Conservation (phyloP, 1,284 basidiomycete species). For the Mycosarcoma maydis region DNA sequence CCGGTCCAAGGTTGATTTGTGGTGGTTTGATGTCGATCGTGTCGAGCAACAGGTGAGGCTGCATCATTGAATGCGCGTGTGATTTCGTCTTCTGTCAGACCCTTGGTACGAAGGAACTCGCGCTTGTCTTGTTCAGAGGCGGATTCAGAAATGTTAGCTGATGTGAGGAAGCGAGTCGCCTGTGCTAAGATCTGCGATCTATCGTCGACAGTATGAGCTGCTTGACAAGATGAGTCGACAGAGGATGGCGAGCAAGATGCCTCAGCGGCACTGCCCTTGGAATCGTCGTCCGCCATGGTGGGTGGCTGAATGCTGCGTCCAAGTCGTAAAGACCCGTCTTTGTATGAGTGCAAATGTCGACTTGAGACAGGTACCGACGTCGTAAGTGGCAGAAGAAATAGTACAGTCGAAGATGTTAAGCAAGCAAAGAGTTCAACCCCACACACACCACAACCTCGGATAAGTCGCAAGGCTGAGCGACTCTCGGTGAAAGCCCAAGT, state of each 20-base stretch:
- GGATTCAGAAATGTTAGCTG: constrained; percentile 36
- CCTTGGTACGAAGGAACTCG: constrained; percentile 57
- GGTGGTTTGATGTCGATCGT: constrained; percentile 6
- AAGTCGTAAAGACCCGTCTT: no score
- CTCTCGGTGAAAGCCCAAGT: constrained; percentile 29
- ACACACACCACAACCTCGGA: constrained; percentile 2
- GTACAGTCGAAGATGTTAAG: not conserved
- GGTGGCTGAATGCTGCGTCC: not conserved
- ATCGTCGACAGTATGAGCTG: constrained; percentile 5
- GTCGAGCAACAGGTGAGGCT: constrained; percentile 40
- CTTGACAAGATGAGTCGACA: not conserved
- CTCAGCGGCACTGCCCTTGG: constrained; percentile 5
- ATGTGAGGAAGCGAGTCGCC: constrained; percentile 63
- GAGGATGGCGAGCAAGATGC: constrained; percentile 6
- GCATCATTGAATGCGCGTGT: constrained; percentile 51
- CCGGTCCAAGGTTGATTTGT: constrained; percentile 1
- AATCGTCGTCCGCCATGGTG: constrained; percentile 27
- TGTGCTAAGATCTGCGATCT: constrained; percentile 52
- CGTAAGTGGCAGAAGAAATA: no score
- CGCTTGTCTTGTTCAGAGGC: constrained; percentile 44
- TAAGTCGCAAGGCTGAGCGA: constrained; percentile 8
- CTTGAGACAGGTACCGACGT: no score
- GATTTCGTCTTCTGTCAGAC: constrained; percentile 57
- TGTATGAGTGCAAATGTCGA: no score
- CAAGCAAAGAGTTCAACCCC: constrained; percentile 9